Evolutionary conservation across 2,329 filamentous ascomycete species (phyloP), one percentile per base, ranked within the genome.

Genomic region (Colletotrichum zoysiae): DNA sequence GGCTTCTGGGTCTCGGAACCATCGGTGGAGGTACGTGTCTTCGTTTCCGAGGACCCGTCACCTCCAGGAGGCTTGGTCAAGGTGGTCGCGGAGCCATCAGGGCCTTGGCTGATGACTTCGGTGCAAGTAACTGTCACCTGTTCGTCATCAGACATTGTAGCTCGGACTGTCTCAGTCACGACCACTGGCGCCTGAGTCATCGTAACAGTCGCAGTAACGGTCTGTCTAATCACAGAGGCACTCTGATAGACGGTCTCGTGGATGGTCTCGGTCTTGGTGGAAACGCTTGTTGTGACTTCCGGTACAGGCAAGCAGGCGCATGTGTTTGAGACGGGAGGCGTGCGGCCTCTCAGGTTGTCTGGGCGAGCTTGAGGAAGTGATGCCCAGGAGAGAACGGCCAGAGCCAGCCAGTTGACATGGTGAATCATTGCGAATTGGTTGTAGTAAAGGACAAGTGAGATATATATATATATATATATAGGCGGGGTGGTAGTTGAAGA

Each of bases 191-290:
- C n/a, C 26, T 18, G 68, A 18, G 62, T 73, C 44, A 67, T 12
- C 5, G 67, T 71, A 12, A 73, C 46, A 6, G 71, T 75, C 14
- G 76, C 73, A 51, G 76, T 77, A 33, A 77, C 70, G 6, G 75
- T 74, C 8, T 78, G 71, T 20, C 30, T 69, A 46, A 20, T 60
- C 8, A 65, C 48, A 6, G 60, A 60, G 9, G 55, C 33, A 76
- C 70, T 58, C 48, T 77, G 71, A 20, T 76, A 76, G n/a, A 79
- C 65, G 12, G 74, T 78, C 40, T 76, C 65, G 8, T 46, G 26
- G 50, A 20, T 26, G 23, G 50, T 64, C 26, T 64, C 61, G 14
- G 61, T 64, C 61, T 64, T 74, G 68, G 51, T 75, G 44, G 53
- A 74, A 42, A 8, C 64, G 65, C 46, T 67, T 68, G n/a, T 20